phyloP scores from a whole-genome alignment of 768 basidiomycete genomes.

The Mycena haematopus region DNA sequence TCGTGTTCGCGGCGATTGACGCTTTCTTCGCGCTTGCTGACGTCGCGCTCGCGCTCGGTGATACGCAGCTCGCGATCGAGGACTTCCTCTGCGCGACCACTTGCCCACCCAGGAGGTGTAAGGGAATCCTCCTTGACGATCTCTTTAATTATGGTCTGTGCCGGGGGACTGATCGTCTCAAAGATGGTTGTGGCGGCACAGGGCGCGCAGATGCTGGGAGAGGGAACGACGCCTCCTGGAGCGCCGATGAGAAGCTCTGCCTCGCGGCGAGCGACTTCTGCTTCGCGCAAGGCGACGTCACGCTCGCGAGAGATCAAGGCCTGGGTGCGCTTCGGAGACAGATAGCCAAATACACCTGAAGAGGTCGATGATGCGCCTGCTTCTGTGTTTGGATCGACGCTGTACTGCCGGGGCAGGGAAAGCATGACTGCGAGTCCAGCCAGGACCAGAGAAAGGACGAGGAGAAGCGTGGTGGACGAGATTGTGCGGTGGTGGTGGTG shows the following conservation, averaged over 20 bases:
- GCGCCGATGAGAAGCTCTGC: slow-evolving; percentile 85
- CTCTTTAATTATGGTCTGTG: slow-evolving; percentile 87
- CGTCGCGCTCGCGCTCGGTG: slow-evolving; percentile 85
- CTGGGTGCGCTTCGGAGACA: slow-evolving; percentile 84
- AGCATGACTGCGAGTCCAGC: slow-evolving; percentile 93
- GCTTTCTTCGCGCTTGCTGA: slow-evolving; percentile 83
- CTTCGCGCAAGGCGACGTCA: slow-evolving; percentile 81
- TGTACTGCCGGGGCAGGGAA: slow-evolving; percentile 69
- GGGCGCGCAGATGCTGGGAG: slow-evolving; percentile 57
- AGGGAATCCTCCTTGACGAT: slow-evolving; percentile 83
- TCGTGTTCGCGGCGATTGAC: slow-evolving; percentile 89
- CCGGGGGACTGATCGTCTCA: slow-evolving; percentile 61
- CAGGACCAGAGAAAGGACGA: slow-evolving; percentile 84
- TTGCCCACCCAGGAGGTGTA: slow-evolving; percentile 82
- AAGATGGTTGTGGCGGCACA: slow-evolving; percentile 61
- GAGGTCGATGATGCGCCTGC: slow-evolving; percentile 40
- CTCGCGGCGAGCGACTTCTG: slow-evolving; percentile 88
- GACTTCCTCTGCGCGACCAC: slow-evolving; percentile 77
- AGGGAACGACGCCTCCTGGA: slow-evolving; percentile 77
- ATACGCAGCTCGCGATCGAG: slow-evolving; percentile 87
- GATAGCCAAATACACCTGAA: slow-evolving; percentile 70
- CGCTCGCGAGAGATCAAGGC: slow-evolving; percentile 81
- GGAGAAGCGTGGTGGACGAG: slow-evolving; percentile 86
- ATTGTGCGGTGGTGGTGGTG: slow-evolving; percentile 86
- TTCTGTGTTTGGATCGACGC: slow-evolving; percentile 37